Percentiles rank a stretch among this genome's conserved stretches.
Evolutionary conservation across 176 grass and related monocot species (phyloP).

Genomic region (Alopecurus myosuroides): DNA sequence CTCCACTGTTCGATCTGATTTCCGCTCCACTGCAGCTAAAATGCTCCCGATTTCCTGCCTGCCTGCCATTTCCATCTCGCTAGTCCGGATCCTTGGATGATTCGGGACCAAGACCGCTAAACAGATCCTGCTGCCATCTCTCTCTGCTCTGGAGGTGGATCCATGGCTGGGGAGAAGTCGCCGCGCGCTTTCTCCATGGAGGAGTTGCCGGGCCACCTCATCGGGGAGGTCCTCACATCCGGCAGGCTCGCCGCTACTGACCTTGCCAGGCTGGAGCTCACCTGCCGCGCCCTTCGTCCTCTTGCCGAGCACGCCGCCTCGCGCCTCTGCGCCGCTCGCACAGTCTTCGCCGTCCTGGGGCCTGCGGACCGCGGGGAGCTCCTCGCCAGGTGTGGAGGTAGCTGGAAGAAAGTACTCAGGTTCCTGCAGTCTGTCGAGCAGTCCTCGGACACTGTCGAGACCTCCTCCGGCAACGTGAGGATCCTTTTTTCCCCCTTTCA

Average conservation of each 20-base stretch:
- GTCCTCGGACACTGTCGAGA: conserved; percentile 67
- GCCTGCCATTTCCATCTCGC: conserved; percentile 25
- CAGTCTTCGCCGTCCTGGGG: conserved; percentile 42
- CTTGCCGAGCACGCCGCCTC: conserved; percentile 77
- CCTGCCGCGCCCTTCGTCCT: conserved; percentile 69
- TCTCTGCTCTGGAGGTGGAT: conserved; percentile 6
- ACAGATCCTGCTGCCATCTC: neutral
- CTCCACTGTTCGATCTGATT: conserved; percentile 4
- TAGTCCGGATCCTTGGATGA: conserved; percentile 29
- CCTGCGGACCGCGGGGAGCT: conserved; percentile 43
- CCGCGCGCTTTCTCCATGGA: conserved; percentile 65
- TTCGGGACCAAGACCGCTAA: conserved; percentile 9
- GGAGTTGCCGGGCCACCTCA: conserved; percentile 76
- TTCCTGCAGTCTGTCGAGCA: conserved; percentile 88
- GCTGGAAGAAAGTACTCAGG: conserved; percentile 96
- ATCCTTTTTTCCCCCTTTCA: neutral
- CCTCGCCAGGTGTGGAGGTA: conserved; percentile 62
- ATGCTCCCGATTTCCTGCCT: neutral
- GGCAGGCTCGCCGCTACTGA: conserved; percentile 62
- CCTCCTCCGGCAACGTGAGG: conserved; percentile 78
- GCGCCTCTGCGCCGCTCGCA: conserved; percentile 50
- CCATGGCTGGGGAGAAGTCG: conserved; percentile 53
- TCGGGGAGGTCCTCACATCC: conserved; percentile 73
- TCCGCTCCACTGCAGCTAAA: neutral
- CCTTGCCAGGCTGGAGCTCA: conserved; percentile 71